Base-by-base conservation (phyloP, 495 filamentous ascomycete genomes). In the Elasticomyces elasticus region DNA sequence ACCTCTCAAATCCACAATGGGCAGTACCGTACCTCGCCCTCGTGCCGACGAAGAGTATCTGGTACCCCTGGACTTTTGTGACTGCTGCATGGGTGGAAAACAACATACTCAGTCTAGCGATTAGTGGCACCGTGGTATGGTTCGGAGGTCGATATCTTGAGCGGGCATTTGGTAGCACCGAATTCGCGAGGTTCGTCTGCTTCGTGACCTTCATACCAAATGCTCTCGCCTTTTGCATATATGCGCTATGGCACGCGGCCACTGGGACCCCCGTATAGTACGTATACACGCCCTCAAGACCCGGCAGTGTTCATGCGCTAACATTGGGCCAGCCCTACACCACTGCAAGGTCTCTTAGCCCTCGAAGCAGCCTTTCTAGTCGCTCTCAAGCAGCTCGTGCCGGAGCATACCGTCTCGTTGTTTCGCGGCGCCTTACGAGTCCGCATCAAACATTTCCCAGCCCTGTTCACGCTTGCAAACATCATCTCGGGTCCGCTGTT, bases 331-430 rank as follows among this genome's bases (percentile, higher is more conserved):
- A 92, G 85, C 28, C 71, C 84, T 38, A 84, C 80, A 33, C 81
- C 87, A 52, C 86, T 96, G 62, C 86, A 84, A 64, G 94, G 94
- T 56, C 89, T 86, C 40, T 82, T 94, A 56, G 81, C 89, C 13
- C 76, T 95, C 47, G 90, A 96, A 69, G 87, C 86, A 28, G 89
- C 87, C 55, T 97, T 96, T 73, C 83, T 98, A 54, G 89, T 98
- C 62, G 87, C 92, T 51, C 96, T 97, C 72, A 96, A 95, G 71
- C 94, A 98, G 68, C 86, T 98, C 30, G 87, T 97, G 20, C 92
- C 92, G 25, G 89, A 95, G 65, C 92, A 98, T 70, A 97, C 92
- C n/a, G 91, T 98, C 35, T 86, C 89, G 0, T 78, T 98, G 57
- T 87, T 94, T 72, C 82, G 84, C 58, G 87, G 87, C 51, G 70